phyloP scores from a whole-genome alignment of 2,329 filamentous ascomycete genomes.

The Colletotrichum horii region DNA sequence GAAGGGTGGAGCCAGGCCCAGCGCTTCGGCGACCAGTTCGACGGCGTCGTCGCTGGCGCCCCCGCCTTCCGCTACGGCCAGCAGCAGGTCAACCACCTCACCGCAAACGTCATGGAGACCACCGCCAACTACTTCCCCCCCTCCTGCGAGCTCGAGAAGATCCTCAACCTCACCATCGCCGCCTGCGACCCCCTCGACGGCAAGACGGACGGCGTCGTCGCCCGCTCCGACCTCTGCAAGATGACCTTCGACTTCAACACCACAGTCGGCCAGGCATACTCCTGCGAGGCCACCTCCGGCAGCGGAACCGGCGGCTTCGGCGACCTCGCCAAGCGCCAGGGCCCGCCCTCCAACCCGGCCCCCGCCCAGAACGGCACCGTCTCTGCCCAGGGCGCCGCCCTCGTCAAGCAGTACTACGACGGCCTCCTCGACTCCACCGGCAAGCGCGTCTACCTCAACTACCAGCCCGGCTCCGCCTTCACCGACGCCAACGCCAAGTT shows the following conservation, averaged over 20 bases:
- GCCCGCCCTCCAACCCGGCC: slow-evolving; percentile 28
- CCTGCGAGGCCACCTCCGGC: slow-evolving; percentile 41
- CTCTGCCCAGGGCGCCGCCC: neutral
- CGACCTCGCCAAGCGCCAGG: neutral
- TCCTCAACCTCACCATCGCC: slow-evolving; percentile 58
- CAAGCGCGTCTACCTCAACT: slow-evolving; percentile 37
- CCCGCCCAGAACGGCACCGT: slow-evolving; percentile 25
- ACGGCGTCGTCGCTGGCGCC: slow-evolving; percentile 49
- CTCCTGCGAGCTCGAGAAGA: slow-evolving; percentile 37
- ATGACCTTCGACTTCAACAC: slow-evolving; percentile 15
- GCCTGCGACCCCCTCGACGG: slow-evolving; percentile 63
- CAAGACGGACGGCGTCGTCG: slow-evolving; percentile 48
- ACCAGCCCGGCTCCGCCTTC: slow-evolving; percentile 35
- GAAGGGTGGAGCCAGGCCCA: slow-evolving; percentile 56
- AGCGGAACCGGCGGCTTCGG: slow-evolving; percentile 28
- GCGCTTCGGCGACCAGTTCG: slow-evolving; percentile 52
- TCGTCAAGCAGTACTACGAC: slow-evolving; percentile 26
- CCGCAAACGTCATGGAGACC: slow-evolving; percentile 41
- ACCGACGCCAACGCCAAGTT: slow-evolving; percentile 37
- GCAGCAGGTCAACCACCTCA: slow-evolving; percentile 50
- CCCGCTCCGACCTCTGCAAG: slow-evolving; percentile 11
- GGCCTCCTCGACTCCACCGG: slow-evolving; percentile 41
- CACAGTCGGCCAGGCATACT: slow-evolving; percentile 19
- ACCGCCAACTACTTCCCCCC: slow-evolving; percentile 26
- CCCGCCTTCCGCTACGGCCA: slow-evolving; percentile 50